Evolutionary conservation across 179 eudicot genomes (phyloP).

Genomic region (Silene coronaria): DNA sequence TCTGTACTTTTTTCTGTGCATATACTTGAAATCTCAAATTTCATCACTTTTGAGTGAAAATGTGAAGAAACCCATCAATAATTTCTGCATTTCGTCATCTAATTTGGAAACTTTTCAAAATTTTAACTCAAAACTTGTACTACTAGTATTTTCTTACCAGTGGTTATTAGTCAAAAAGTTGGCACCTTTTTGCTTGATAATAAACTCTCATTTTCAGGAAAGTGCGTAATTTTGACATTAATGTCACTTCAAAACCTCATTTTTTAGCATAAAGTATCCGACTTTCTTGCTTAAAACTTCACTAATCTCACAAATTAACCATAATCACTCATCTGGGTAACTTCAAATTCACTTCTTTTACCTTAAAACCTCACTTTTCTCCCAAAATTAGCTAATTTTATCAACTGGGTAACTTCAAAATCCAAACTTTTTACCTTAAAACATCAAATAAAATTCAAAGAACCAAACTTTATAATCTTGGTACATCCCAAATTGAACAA

Average conservation of each 20-base stretch:
- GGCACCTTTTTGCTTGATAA: background rate
- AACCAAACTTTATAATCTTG: background rate
- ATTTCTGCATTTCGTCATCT: background rate
- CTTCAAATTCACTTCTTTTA: background rate
- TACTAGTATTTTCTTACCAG: background rate
- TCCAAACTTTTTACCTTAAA: background rate
- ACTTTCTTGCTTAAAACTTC: background rate
- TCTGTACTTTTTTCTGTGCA: background rate
- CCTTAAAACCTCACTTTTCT: conserved; percentile 7
- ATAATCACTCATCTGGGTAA: background rate
- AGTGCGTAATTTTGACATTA: background rate
- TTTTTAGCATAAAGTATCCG: conserved; percentile 2
- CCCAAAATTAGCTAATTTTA: background rate
- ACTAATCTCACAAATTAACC: background rate
- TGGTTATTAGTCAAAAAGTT: background rate
- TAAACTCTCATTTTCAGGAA: conserved; percentile 3
- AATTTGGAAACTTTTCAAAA: background rate
- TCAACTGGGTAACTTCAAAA: conserved; percentile 12
- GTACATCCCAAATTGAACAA: conserved; percentile 14
- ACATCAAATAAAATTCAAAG: background rate
- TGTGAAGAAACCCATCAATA: conserved; percentile 10
- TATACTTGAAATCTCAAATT: background rate
- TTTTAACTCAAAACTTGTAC: background rate
- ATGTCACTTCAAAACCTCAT: conserved; percentile 1
- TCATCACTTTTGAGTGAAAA: background rate